phyloP scores from a whole-genome alignment of 139 green algal species.

The Chlorella sp. region DNA sequence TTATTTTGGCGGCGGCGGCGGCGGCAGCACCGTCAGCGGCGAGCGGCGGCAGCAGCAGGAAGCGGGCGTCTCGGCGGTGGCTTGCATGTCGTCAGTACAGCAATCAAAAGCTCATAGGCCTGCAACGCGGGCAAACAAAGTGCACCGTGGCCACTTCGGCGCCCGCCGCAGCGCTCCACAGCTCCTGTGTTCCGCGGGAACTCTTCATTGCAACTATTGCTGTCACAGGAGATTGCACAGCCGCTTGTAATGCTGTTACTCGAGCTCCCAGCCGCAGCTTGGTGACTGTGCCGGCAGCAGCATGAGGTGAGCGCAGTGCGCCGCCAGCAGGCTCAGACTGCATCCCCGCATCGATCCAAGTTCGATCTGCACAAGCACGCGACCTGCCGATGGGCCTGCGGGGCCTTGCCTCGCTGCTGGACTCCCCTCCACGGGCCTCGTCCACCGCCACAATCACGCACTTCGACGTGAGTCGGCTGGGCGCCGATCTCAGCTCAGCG shows the following conservation, averaged over 20 bases:
- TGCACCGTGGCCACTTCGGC: neutral
- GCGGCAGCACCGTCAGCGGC: neutral
- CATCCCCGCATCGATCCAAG: no score
- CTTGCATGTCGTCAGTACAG: neutral
- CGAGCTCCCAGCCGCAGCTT: no score
- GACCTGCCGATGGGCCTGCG: no score
- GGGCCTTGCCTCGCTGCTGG: slow-evolving; percentile 8
- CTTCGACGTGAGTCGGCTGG: neutral
- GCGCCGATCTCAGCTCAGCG: neutral
- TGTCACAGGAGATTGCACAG: neutral
- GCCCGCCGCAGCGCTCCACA: neutral
- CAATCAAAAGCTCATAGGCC: neutral
- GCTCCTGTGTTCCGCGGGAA: neutral
- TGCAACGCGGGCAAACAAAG: no score
- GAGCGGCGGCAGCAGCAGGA: neutral
- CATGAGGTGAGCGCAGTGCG: no score
- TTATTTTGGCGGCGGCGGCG: neutral
- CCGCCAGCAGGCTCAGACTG: neutral
- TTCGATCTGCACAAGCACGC: no score
- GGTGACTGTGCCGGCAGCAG: no score
- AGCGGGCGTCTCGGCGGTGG: neutral
- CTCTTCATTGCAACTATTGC: neutral
- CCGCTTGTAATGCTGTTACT: neutral
- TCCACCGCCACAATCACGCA: neutral
- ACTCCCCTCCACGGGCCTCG: neutral